These are phyloP conservation scores for Penicillium sp. DNA, from an alignment of 2,329 filamentous ascomycete species.

Conservation along the genomic window DNA sequence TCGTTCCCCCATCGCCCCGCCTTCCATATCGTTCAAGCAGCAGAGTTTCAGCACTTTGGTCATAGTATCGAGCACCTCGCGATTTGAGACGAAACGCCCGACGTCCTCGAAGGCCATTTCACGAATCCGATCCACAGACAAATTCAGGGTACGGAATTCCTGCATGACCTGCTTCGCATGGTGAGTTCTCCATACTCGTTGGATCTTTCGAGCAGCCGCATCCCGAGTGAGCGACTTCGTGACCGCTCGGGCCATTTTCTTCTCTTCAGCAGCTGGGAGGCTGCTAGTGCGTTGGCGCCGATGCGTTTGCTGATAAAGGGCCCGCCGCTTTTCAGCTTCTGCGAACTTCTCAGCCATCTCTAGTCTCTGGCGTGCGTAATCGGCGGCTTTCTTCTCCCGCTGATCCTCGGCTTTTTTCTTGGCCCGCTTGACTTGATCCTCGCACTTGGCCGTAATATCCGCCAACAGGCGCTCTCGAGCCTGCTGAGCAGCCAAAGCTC, in stretches of 20 bases:
- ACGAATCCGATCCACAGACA: slow-evolving; percentile 55
- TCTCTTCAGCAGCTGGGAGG: slow-evolving; percentile 47
- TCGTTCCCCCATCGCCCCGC: slow-evolving; percentile 48
- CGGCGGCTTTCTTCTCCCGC: slow-evolving; percentile 63
- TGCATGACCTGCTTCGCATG: slow-evolving; percentile 51
- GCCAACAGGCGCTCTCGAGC: slow-evolving; percentile 64
- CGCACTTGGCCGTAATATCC: slow-evolving; percentile 64
- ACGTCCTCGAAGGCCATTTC: slow-evolving; percentile 61
- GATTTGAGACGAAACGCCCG: slow-evolving; percentile 55
- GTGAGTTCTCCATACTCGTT: slow-evolving; percentile 58
- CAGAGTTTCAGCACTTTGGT: slow-evolving; percentile 58
- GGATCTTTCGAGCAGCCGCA: slow-evolving; percentile 58
- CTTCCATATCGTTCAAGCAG: slow-evolving; percentile 54
- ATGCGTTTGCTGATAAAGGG: slow-evolving; percentile 47
- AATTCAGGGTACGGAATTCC: slow-evolving; percentile 51
- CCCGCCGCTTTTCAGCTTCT: slow-evolving; percentile 60
- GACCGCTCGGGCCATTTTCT: slow-evolving; percentile 37
- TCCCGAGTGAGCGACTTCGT: slow-evolving; percentile 48
- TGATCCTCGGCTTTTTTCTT: slow-evolving; percentile 68
- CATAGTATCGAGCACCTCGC: slow-evolving; percentile 54
- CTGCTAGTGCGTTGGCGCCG: slow-evolving; percentile 55
- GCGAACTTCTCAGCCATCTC: slow-evolving; percentile 67
- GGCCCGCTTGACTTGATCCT: slow-evolving; percentile 64
- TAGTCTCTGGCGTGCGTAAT: slow-evolving; percentile 57
- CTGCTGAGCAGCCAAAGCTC: slow-evolving; percentile 62